Base-by-base conservation (phyloP, 169 alveolate species). In the Prorocentrum cordatum region DNA sequence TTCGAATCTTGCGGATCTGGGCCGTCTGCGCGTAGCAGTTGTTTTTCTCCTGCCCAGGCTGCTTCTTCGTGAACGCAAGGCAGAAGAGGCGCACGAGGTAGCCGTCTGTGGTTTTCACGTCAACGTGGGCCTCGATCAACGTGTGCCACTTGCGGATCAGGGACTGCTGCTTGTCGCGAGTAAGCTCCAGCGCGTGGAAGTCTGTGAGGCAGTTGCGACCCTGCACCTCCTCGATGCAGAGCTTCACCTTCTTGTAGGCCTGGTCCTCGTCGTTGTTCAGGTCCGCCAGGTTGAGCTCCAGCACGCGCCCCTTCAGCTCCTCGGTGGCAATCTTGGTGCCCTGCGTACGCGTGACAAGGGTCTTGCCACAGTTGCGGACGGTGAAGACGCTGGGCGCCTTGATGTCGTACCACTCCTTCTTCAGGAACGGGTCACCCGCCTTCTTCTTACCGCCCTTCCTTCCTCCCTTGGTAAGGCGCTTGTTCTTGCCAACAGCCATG, bases 371-470 rank as follows among this genome's bases (percentile, higher is more conserved):
- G 31, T 83, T 16, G 26, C 83, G 45, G 22, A 14, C 36, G 33
- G 68, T 29, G 80, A 64, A 83, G 79, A 67, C 66, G 61, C 83
- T 83, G 26, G 83, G 91, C 0, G 99, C 99, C 94, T 96, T 96
- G 68, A 97, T 93, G 92, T 95, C 96, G 95, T 96, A 97, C 97
- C 98, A 97, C 94, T 96, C 99, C 94, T 97, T 97, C 92, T 96
- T 64, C 32, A 84, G 92, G 95, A 97, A 97, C 68, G 98, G 97
- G 93, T 97, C 99, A 31, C 96, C 96, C 45, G 82, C 79, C 87
- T 96, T 94, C 95, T 97, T 97, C 98, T 97, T 97, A 92, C 96
- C 96, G 38, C 96, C 96, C 42, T 54, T 54, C 38, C 33, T 75
- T 2, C 86, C 71, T 2, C 72, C 72, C 26, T 54, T 75, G 39